Evolutionary conservation across 257 asterid species (phyloP), one percentile per base, ranked within the genome.

Genomic region (Nicotiana attenuata): DNA sequence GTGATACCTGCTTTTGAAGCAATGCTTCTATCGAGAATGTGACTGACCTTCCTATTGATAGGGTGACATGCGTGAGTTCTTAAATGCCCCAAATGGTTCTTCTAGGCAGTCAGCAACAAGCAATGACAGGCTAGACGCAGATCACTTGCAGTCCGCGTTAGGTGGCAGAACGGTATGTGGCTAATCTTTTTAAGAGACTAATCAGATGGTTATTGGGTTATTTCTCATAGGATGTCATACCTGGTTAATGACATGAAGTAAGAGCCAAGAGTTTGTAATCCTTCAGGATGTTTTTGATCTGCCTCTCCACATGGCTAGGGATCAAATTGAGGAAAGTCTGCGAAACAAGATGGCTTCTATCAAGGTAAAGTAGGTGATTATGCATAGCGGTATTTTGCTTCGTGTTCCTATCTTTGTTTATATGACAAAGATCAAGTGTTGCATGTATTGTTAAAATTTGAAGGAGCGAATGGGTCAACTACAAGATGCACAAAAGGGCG

Each of bases 391-490:
- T 65, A 57, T 55, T 24, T 15, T 75, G 24, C 80, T 50, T 26
- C 52, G 45, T 50, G 28, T 38, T 75, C 45, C 45, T 75, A 75
- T 50, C 64, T 75, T 47, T 75, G 80, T 75, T 47, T 26, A 50
- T 38, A 50, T 50, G 63, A 47, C 16, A 24, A 50, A 47, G 41
- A 75, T 75, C 80, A 75, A 47, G 80, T 47, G 63, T 50, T 50
- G 41, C 26, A 47, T 47, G 61, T 47, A 24, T 45, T 76, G 80
- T 55, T 81, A 17, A 81, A 81, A 79, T 82, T 83, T 85, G 89
- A 87, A 96, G 99, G 99, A 94, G 86, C 97, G 97, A 50, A 90
- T 96, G 97, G 89, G 88, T 89, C 98, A 94, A 86, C 93, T 96
- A 67, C 98, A 93, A 91, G 99, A 94, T 89, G 94, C 90, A 83